Evolutionary conservation across 1,284 basidiomycete species (phyloP).

Genomic region (Naganishia sp.): DNA sequence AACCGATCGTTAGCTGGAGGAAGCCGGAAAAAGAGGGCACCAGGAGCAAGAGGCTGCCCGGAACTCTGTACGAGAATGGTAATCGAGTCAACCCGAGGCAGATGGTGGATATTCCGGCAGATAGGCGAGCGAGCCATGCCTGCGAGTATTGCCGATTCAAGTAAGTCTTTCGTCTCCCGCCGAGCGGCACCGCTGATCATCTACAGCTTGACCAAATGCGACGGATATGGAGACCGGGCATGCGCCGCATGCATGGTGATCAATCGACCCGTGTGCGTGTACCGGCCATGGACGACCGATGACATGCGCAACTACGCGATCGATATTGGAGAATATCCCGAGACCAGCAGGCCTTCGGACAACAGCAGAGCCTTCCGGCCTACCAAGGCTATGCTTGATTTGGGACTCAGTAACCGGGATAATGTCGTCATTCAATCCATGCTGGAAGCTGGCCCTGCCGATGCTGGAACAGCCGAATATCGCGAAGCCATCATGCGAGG

Average conservation of each 20-base stretch:
- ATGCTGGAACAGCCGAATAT: constrained; percentile 18
- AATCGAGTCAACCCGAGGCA: constrained; percentile 19
- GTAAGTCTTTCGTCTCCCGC: neutral
- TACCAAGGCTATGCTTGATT: constrained; percentile 11
- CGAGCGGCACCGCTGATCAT: neutral
- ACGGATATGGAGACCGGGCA: constrained; percentile 20
- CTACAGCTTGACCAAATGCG: constrained; percentile 18
- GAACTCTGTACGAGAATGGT: constrained; percentile 25
- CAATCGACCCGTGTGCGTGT: constrained; percentile 15
- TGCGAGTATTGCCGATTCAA: constrained; percentile 29
- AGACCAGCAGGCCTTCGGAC: neutral
- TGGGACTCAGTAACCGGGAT: constrained; percentile 5
- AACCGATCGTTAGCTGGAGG: constrained; percentile 18
- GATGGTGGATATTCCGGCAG: constrained; percentile 18
- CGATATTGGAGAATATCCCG: constrained; percentile 1
- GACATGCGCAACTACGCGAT: constrained; percentile 21
- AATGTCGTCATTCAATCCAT: constrained; percentile 21
- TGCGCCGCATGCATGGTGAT: constrained; percentile 8
- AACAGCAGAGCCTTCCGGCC: constrained; percentile 8
- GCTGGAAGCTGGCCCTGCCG: constrained; percentile 17
- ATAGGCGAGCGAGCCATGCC: constrained; percentile 19
- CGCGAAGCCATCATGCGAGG: constrained; percentile 1
- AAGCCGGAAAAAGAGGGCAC: constrained; percentile 17
- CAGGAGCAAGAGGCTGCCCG: constrained; percentile 14
- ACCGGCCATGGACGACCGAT: constrained; percentile 22